Percentiles rank a stretch among this genome's conserved stretches.
These are phyloP conservation scores for Sugiyamaella japonica DNA, from an alignment of 1,139 yeast species.

Conservation along the genomic window DNA sequence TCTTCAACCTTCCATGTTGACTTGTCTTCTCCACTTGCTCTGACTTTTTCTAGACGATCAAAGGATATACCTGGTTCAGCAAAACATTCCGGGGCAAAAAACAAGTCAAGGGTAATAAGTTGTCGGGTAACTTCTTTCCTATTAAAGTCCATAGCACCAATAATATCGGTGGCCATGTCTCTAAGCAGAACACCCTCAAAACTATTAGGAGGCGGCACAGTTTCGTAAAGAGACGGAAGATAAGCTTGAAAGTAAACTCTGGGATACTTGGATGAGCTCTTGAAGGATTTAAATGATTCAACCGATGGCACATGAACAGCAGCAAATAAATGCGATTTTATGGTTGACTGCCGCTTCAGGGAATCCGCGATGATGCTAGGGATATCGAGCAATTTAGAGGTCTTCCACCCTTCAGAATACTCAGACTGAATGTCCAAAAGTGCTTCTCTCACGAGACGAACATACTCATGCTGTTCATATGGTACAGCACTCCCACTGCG, in stretches of 20 bases:
- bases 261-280: constrained; percentile 16
- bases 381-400: constrained; percentile 26
- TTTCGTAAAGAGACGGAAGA: constrained; percentile 56
- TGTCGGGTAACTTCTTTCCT: constrained; percentile 86
- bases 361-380: constrained; percentile 22
- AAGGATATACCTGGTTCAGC: constrained; percentile 83
- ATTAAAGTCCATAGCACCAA: constrained; percentile 82
- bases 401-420: constrained; percentile 27
- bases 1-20: constrained; percentile 90
- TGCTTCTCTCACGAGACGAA: constrained; percentile 56
- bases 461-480: constrained; percentile 54
- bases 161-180: constrained; percentile 72
- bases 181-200: constrained; percentile 65
- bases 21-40: constrained; percentile 30
- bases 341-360: neutral
- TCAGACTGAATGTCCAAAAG: constrained; percentile 23
- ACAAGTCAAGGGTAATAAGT: constrained; percentile 70
- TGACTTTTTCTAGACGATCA: constrained; percentile 60
- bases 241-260: constrained; percentile 56
- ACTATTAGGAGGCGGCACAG: constrained; percentile 68
- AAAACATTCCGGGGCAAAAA: constrained; percentile 68
- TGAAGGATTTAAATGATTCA: constrained; percentile 1
- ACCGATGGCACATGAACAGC: constrained; percentile 36
- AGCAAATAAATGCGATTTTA: constrained; percentile 45
- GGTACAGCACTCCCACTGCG: constrained; percentile 42